Base-by-base conservation (phyloP, 768 basidiomycete genomes). In the Boletus edulis region DNA sequence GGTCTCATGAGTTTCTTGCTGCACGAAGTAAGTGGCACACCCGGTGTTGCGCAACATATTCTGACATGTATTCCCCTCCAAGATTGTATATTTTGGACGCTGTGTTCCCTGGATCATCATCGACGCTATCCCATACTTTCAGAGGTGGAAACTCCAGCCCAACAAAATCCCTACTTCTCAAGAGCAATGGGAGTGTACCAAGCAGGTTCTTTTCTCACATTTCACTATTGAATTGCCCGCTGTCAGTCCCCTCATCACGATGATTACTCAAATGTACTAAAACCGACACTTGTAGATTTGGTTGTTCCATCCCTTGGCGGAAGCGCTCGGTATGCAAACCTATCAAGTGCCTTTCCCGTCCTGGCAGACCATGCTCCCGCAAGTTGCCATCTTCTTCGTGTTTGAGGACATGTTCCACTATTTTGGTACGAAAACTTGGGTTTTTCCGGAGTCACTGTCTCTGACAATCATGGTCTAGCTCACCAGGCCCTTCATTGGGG, bases 341-440 rank as follows among this genome's bases (percentile, higher is more conserved):
- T 89, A 90, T 75, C 88, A 97, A 59, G 89, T 98, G 3, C 96
- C 97, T 1, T 91, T 99, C 76, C 91, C 97, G 0, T 69, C 82
- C 0, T 77, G 80, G 72, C 77, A 76, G 61, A 78, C 78, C 8
- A 89, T 95, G 80, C 71, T 77, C 4, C 85, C 81, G 17, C 95
- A 96, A 70, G 73, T 97, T 49, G 82, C 82, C 32, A 73, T 93
- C 57, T 98, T 98, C 79, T 97, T 98, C 73, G 78, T 96, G 68
- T 91, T 97, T 60, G 97, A 99, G 74, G 96, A 98, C 71, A 83
- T 88, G 64, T 98, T 90, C 81, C 96, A 99, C 74, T 98, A 87
- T 77, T 80, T 89, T 67, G 84, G 88, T 85, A 64, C 35, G 81
- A 71, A 13, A 22, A 3, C 37, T 0, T 31, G 18, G 10, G 32